phyloP scores from a whole-genome alignment of 2,329 filamentous ascomycete genomes.

The Hymenoscyphus albidus region DNA sequence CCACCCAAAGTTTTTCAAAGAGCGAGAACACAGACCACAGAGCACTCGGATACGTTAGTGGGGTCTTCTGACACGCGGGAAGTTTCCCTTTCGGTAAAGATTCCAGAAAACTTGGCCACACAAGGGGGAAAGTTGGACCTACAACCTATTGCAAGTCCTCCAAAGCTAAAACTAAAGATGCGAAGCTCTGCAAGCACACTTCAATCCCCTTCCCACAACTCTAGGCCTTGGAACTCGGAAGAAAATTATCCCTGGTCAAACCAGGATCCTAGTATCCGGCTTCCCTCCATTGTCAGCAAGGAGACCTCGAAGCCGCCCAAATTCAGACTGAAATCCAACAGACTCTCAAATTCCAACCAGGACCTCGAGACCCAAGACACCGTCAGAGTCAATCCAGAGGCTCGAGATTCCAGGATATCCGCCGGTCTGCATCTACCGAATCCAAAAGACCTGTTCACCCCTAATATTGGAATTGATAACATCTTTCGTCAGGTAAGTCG shows the following conservation, averaged over 20 bases:
- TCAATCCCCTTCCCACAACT: conserved; percentile 19
- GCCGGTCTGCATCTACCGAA: conserved; percentile 28
- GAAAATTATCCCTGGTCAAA: conserved; percentile 26
- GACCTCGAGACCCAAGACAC: conserved; percentile 24
- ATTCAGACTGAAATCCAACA: conserved; percentile 31
- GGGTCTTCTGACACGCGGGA: not conserved
- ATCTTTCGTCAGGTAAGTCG: conserved; percentile 32
- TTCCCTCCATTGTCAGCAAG: conserved; percentile 9
- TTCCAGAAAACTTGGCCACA: not conserved
- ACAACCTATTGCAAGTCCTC: conserved; percentile 15
- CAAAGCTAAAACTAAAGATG: conserved; percentile 30
- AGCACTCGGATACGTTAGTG: not conserved
- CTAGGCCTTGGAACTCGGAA: conserved; percentile 25
- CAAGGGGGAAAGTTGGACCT: not conserved
- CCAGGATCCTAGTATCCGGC: conserved; percentile 11
- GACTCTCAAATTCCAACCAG: conserved; percentile 27
- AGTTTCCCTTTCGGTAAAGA: not conserved
- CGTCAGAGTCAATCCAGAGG: conserved; percentile 29
- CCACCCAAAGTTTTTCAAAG: conserved; percentile 1
- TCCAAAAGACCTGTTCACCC: conserved; percentile 34
- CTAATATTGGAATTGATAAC: conserved; percentile 27
- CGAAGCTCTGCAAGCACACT: conserved; percentile 17
- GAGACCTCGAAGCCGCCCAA: conserved; percentile 22
- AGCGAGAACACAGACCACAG: not conserved
- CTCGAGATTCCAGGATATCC: conserved; percentile 18